Conservation (phyloP, 495 filamentous ascomycete species). For the Aspergillus steynii region DNA sequence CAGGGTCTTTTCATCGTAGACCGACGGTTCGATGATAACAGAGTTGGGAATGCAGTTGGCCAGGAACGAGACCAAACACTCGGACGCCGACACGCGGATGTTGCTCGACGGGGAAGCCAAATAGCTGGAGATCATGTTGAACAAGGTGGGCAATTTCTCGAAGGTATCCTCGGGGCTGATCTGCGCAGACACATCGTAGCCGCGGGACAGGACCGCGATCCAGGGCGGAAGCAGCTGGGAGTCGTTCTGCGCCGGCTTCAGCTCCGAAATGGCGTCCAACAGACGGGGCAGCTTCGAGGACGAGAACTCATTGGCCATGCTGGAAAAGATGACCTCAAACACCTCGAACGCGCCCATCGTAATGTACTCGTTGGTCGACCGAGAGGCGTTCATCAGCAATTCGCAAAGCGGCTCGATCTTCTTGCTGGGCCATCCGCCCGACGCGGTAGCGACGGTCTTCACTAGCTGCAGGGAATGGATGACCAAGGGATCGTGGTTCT, state of each 20-base stretch:
- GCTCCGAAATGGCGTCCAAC: conserved; percentile 81
- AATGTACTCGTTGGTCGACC: conserved; percentile 87
- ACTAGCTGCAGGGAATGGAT: conserved; percentile 91
- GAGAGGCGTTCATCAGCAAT: conserved; percentile 80
- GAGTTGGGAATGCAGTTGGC: conserved; percentile 79
- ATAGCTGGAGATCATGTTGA: conserved; percentile 72
- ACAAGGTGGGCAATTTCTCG: conserved; percentile 78
- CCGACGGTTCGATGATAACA: conserved; percentile 80
- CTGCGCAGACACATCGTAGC: conserved; percentile 90
- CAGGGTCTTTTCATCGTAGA: conserved; percentile 83
- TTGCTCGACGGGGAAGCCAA: conserved; percentile 85
- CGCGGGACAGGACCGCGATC: conserved; percentile 92
- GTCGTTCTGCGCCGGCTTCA: conserved; percentile 87
- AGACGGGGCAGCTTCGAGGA: conserved; percentile 86
- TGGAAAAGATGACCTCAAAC: conserved; percentile 92
- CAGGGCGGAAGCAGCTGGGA: conserved; percentile 91
- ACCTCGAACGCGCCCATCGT: conserved; percentile 95
- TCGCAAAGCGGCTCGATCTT: conserved; percentile 92
- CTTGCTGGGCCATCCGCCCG: conserved; percentile 94
- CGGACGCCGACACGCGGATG: conserved; percentile 88
- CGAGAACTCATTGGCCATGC: conserved; percentile 81
- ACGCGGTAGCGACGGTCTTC: conserved; percentile 80
- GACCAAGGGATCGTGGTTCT: conserved; percentile 73
- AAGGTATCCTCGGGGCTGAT: conserved; percentile 85
- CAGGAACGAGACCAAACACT: conserved; percentile 90